phyloP scores from a whole-genome alignment of 2,329 filamentous ascomycete species.

The Aureobasidium mangrovei region DNA sequence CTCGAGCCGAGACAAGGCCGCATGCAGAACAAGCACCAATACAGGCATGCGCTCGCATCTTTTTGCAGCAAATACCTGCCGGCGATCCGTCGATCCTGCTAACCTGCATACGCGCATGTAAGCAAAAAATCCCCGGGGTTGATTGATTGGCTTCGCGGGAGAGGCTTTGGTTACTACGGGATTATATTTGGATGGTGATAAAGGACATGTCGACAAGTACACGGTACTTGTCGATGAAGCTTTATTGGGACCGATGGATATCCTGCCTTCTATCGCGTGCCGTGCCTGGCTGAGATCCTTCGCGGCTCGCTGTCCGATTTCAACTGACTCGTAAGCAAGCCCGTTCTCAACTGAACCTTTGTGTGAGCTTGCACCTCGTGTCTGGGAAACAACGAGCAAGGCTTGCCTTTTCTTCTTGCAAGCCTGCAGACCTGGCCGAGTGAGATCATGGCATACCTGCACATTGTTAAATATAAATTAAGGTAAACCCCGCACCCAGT shows the following conservation, averaged over 20 bases:
- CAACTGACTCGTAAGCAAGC: constrained; percentile 6
- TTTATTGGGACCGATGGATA: neutral
- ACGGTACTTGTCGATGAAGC: constrained; percentile 3
- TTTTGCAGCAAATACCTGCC: neutral
- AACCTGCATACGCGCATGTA: neutral
- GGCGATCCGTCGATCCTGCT: constrained; percentile 10
- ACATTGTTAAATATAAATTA: constrained; percentile 1
- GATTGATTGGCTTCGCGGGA: constrained; percentile 3
- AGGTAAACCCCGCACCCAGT: constrained; percentile 5
- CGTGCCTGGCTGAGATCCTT: constrained; percentile 2
- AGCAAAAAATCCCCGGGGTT: constrained; percentile 4
- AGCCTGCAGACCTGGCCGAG: neutral
- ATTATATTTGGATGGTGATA: constrained; percentile 1
- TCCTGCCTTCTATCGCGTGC: neutral
- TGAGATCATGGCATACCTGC: neutral
- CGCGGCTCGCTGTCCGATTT: neutral
- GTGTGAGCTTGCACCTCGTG: neutral
- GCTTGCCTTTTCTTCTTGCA: constrained; percentile 5
- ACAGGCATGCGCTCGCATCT: neutral
- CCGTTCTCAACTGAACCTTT: no score
- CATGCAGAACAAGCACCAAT: constrained; percentile 1
- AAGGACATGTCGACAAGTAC: constrained; percentile 1
- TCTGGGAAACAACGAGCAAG: neutral
- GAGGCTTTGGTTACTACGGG: neutral
- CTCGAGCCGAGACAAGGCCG: neutral